Base-by-base conservation (phyloP, 2,329 filamentous ascomycete genomes). In the Aspergillus caelatus region DNA sequence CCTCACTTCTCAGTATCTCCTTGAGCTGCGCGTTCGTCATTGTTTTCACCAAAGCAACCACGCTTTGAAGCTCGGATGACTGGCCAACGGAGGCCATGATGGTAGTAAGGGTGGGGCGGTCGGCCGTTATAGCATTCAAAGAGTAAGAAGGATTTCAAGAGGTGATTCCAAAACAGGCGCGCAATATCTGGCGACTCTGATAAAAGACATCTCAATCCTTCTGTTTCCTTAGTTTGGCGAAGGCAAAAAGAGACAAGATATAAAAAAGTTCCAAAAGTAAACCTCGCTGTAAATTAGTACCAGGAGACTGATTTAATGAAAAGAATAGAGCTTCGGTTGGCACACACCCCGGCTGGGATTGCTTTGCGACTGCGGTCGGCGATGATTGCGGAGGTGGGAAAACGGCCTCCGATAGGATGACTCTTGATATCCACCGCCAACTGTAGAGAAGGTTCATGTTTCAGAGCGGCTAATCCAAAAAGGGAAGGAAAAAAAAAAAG, bases 1-100 rank as follows among this genome's bases (percentile, higher is more conserved):
- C 86, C 80, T 96, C 92, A 65, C 86, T 82, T 67, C 88, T 86
- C 74, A 94, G 91, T 68, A 98, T 89, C 58, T 84, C 84, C 71
- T 93, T 91, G 56, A 97, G 85, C 71, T 94, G 89, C 64, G 81
- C 82, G 73, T 88, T 89, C 60, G 88, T 81, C 58, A 89, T 77
- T 10, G 79, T 83, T 72, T 86, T 87, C 56, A 85, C 78, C 67
- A 81, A 77, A 58, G 78, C 78, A 57, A 77, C 75, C 26, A 84
- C 74, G 62, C 72, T 70, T 56, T 74, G 73, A 28, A 79, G 75
- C 68, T 83, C 80, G 45, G 83, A 64, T 50, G 74, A 62, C 60
- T 79, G 74, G 60, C 74, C 77, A 36, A 73, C 69, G 58, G 79
- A 77, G 52, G 78, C 72, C 78, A 80, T 80, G 60, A 62, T 73